phyloP scores from a whole-genome alignment of 2,329 filamentous ascomycete genomes.

The Fusarium lyarnte region DNA sequence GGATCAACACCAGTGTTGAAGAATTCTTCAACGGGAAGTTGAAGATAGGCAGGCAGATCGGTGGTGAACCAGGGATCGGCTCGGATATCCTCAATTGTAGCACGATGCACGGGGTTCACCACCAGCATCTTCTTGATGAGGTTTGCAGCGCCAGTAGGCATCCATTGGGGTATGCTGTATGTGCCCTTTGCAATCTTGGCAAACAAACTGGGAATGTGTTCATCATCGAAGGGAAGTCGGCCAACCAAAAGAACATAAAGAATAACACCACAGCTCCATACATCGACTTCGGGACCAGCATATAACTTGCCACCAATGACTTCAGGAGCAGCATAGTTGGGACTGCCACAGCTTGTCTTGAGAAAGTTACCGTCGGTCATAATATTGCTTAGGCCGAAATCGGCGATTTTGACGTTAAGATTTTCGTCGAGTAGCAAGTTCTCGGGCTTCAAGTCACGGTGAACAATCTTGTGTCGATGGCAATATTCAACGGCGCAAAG shows the following conservation, averaged over 20 bases:
- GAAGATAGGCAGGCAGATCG: constrained; percentile 86
- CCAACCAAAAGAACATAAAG: constrained; percentile 84
- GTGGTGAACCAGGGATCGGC: constrained; percentile 94
- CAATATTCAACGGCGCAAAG: constrained; percentile 99
- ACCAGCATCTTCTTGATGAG: constrained; percentile 94
- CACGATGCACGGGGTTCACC: constrained; percentile 92
- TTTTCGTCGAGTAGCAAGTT: constrained; percentile 94
- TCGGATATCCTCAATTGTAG: constrained; percentile 92
- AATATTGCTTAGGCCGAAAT: constrained; percentile 98
- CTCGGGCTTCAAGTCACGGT: constrained; percentile 96
- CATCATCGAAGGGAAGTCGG: constrained; percentile 93
- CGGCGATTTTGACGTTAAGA: constrained; percentile 98
- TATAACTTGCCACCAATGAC: constrained; percentile 98
- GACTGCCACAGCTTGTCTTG: constrained; percentile 97
- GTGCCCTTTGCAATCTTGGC: constrained; percentile 96
- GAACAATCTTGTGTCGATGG: constrained; percentile 98
- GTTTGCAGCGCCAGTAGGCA: constrained; percentile 81
- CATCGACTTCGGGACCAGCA: constrained; percentile 95
- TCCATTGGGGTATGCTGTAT: constrained; percentile 91
- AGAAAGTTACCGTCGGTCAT: constrained; percentile 99
- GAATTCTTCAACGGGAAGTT: constrained; percentile 90
- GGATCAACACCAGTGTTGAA: constrained; percentile 93
- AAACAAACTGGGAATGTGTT: constrained; percentile 96
- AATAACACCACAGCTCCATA: constrained; percentile 97
- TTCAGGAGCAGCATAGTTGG: constrained; percentile 97